These are phyloP conservation scores for Psidium friedrichsthalianum DNA, from an alignment of 345 rosid species.

Conservation along the genomic window DNA sequence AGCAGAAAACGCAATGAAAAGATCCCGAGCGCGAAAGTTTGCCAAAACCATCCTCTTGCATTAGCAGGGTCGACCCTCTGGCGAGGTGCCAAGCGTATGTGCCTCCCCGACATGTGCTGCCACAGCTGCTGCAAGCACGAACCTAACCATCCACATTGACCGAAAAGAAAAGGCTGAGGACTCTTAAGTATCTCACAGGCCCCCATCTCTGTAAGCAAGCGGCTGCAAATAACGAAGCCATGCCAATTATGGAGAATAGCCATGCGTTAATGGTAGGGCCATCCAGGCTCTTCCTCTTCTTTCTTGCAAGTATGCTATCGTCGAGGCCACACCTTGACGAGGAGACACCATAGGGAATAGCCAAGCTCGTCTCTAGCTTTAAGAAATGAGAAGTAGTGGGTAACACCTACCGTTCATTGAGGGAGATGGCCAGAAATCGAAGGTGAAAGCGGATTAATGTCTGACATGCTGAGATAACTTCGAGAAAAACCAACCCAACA, in stretches of 20 bases:
- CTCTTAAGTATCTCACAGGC: conserved; percentile 47
- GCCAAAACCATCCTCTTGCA: conserved; percentile 87
- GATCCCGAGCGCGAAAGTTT: conserved; percentile 53
- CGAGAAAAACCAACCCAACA: not conserved
- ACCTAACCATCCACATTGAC: conserved; percentile 32
- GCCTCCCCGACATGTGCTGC: conserved; percentile 46
- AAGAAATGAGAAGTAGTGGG: conserved; percentile 80
- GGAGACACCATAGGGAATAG: conserved; percentile 73
- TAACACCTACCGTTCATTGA: conserved; percentile 56
- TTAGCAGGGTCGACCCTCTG: conserved; percentile 57
- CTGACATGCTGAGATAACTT: not conserved
- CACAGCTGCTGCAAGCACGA: conserved; percentile 21
- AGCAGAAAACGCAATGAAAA: conserved; percentile 52
- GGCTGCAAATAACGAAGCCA: conserved; percentile 29
- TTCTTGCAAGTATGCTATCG: conserved; percentile 67
- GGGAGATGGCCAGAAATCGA: not conserved
- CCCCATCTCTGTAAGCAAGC: conserved; percentile 62
- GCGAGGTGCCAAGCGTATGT: conserved; percentile 54
- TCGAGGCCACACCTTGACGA: conserved; percentile 79
- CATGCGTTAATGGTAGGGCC: conserved; percentile 60
- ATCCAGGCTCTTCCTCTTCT: conserved; percentile 51
- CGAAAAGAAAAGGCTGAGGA: conserved; percentile 41
- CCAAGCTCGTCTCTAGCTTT: conserved; percentile 91
- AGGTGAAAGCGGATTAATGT: not conserved
- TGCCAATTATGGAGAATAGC: conserved; percentile 40